These are phyloP conservation scores for Pistacia atlantica DNA, from an alignment of 345 rosid species.

Conservation along the genomic window DNA sequence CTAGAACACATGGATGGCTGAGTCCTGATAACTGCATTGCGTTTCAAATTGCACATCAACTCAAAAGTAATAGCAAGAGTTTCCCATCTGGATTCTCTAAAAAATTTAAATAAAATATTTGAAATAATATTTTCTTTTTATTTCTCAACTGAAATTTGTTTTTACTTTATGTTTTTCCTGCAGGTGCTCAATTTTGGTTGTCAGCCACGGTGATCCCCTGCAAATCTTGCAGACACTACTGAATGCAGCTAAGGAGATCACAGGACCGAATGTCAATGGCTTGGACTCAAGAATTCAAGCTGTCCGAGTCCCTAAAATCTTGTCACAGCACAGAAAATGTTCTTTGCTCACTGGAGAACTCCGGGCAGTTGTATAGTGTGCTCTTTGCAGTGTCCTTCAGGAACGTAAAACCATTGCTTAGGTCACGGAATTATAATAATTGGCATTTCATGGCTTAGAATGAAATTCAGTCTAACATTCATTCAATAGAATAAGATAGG, in stretches of 20 bases:
- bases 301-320: conserved; percentile 47
- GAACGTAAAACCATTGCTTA: background rate
- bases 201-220: conserved; percentile 93
- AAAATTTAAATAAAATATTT: background rate
- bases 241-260: conserved; percentile 47
- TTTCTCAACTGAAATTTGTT: background rate
- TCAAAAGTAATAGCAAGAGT: background rate
- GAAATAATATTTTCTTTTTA: background rate
- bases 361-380: conserved; percentile 43
- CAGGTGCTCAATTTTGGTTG: conserved; percentile 70
- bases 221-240: conserved; percentile 84
- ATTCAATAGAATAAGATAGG: too few relatives aligned
- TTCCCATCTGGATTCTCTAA: background rate
- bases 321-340: conserved; percentile 81
- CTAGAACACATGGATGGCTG: too few relatives aligned
- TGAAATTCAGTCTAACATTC: background rate
- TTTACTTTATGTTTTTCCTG: background rate
- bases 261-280: conserved; percentile 21
- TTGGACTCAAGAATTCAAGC: conserved; percentile 48
- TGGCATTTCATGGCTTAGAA: background rate
- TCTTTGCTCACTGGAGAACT: conserved; percentile 82
- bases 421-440: background rate
- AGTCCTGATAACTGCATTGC: too few relatives aligned
- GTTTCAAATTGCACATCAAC: background rate
- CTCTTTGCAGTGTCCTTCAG: background rate